phyloP scores from a whole-genome alignment of 108 stramenopile species.

The Nitzschia putrida region DNA sequence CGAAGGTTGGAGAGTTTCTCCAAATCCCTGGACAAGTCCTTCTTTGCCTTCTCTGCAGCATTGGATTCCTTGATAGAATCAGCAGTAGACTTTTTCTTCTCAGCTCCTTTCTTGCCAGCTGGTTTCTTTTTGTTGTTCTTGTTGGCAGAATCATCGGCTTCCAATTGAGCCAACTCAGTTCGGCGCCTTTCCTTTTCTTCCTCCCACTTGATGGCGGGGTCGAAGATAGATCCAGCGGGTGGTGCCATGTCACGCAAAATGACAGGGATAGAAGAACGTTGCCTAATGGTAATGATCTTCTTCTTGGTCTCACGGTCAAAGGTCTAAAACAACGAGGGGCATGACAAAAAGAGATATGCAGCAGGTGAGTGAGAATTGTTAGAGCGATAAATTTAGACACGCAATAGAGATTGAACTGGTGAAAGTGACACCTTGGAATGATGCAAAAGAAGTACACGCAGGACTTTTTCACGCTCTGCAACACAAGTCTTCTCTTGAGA shows the following conservation, averaged over 20 bases:
- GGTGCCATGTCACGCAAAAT: constrained; percentile 94
- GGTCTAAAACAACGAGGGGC: constrained; percentile 35
- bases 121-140: constrained; percentile 32
- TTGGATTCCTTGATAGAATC: constrained; percentile 91
- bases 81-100: constrained; percentile 77
- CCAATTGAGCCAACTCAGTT: constrained; percentile 24
- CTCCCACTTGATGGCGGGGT: constrained; percentile 82
- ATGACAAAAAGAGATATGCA: not conserved
- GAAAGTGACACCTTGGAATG: not conserved
- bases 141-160: constrained; percentile 38
- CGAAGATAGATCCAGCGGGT: constrained; percentile 85
- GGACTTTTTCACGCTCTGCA: too few species aligned
- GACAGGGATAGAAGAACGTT: constrained; percentile 85
- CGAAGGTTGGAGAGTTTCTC: constrained; percentile 90
- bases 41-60: constrained; percentile 80
- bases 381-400: too few species aligned
- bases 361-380: not conserved
- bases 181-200: constrained; percentile 83
- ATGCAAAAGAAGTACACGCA: not conserved
- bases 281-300: constrained; percentile 64
- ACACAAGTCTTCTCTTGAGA: not conserved
- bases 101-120: constrained; percentile 59
- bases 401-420: too few species aligned
- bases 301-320: constrained; percentile 75
- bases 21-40: constrained; percentile 83